Evolutionary conservation across 345 rosid species (phyloP).

Genomic region (Salix dunnii): DNA sequence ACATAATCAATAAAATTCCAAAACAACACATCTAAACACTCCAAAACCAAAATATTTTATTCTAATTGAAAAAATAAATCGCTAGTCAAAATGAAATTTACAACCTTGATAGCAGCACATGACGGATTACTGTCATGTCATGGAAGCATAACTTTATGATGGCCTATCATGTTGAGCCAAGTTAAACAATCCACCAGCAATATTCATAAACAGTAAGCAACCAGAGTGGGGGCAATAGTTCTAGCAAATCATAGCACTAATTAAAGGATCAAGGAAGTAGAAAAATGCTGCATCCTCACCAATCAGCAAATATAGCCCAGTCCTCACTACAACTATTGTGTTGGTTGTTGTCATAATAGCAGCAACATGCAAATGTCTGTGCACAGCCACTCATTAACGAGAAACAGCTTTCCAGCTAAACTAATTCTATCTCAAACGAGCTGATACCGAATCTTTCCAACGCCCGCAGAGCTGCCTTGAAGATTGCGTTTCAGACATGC

Average conservation of each 20-base stretch:
- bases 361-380: background rate
- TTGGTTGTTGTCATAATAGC: background rate
- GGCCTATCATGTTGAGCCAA: too few species aligned
- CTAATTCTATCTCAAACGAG: too few species aligned
- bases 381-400: too few species aligned
- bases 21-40: rapidly evolving
- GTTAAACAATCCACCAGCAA: background rate
- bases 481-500: too few species aligned
- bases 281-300: background rate
- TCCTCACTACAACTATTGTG: background rate
- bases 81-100: too few species aligned
- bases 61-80: too few species aligned
- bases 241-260: background rate
- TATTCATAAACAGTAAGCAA: background rate
- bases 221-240: background rate
- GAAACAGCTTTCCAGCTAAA: too few species aligned
- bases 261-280: background rate
- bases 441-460: too few species aligned
- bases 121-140: background rate
- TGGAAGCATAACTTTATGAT: background rate
- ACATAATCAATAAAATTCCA: too few species aligned
- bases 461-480: too few species aligned
- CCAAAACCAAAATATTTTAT: too few species aligned
- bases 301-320: background rate
- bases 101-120: too few species aligned